Base-by-base conservation (phyloP, 495 filamentous ascomycete species). In the Aspergillus mulundensis region DNA sequence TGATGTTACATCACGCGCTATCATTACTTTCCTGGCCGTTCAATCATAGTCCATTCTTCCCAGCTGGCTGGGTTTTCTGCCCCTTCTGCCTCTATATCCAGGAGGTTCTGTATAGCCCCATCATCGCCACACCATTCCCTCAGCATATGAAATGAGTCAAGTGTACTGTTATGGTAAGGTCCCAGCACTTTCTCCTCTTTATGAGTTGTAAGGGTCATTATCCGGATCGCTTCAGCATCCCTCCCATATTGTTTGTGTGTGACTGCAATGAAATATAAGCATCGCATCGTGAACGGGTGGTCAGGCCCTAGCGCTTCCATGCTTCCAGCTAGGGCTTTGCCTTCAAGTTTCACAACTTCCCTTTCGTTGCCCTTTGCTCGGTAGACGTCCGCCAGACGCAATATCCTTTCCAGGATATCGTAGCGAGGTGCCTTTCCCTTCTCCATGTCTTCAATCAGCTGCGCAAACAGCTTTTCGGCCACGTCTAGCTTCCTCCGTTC, bases 51-150 rank as follows among this genome's bases (percentile, higher is more conserved):
- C 51, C 25, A 45, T 1, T n/a, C 24, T 15, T 23, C 14, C 23
- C n/a, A 45, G 1, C 3, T 7, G 3, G 16, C 18, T 23, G 15
- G 7, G 7, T 3, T 6, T 12, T 28, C 24, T 5, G n/a, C 24
- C 10, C n/a, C 8, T 19, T 28, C 21, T 34, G 30, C 41, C 16
- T 50, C 47, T 2, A 53, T 2, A 12, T 53, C 51, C 41, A 45
- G 23, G 7, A 53, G 39, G 11, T 36, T 32, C 16, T 53, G 24
- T 36, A 49, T 49, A 41, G 44, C 43, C n/a, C 5, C 23, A 3
- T 56, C 44, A 20, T 39, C 36, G 21, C 53, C 53, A 30, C 43
- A 56, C 53, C 53, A 56, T 34, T 56, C 53, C 14, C 5, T 18
- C 14, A 56, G 36, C 38, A 23, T 49, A 34, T 44, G 39, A 5